Evolutionary conservation across 345 rosid genomes (phyloP).

Genomic region (Rhodomyrtus tomentosa): DNA sequence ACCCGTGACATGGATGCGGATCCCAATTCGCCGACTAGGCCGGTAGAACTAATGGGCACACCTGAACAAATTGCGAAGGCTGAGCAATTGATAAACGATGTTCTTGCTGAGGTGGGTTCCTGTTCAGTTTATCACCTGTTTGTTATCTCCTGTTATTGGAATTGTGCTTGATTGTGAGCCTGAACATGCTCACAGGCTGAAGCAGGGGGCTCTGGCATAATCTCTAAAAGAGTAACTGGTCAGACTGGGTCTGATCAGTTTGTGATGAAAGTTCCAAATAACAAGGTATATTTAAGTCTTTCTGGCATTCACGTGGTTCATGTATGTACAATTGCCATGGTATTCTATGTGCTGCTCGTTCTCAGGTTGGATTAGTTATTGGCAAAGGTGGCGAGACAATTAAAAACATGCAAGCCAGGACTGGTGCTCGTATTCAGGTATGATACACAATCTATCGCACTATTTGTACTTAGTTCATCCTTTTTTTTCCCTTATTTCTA

Average conservation of each 20-base stretch:
- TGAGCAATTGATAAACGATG: slow-evolving; percentile 82
- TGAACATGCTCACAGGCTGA: slow-evolving; percentile 52
- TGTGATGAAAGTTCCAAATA: slow-evolving; percentile 71
- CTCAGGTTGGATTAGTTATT: slow-evolving; percentile 96
- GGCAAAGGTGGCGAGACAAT: slow-evolving; percentile 99
- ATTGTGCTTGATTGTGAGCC: not conserved
- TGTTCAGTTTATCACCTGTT: not conserved
- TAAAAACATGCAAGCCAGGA: slow-evolving; percentile 87
- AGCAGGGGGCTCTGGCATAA: slow-evolving; percentile 75
- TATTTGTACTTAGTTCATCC: not conserved
- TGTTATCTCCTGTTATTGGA: not conserved
- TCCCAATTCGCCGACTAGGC: slow-evolving; percentile 51
- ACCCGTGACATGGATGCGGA: slow-evolving; percentile 94
- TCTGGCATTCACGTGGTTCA: not conserved
- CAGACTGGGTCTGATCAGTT: slow-evolving; percentile 69
- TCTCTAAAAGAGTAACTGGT: slow-evolving; percentile 63
- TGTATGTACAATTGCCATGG: not conserved
- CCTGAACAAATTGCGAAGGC: slow-evolving; percentile 83
- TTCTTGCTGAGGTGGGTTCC: slow-evolving; percentile 60
- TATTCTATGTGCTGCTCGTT: slow-evolving; percentile 11
- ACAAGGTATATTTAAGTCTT: slow-evolving; percentile 49
- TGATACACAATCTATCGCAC: not conserved
- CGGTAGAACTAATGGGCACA: slow-evolving; percentile 77
- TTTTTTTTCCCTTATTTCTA: not conserved
- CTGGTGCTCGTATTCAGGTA: slow-evolving; percentile 99